Evolutionary conservation across 1,284 basidiomycete species (phyloP), one percentile per base, ranked within the genome.

Genomic region (Cystobasidiaceae sp.): DNA sequence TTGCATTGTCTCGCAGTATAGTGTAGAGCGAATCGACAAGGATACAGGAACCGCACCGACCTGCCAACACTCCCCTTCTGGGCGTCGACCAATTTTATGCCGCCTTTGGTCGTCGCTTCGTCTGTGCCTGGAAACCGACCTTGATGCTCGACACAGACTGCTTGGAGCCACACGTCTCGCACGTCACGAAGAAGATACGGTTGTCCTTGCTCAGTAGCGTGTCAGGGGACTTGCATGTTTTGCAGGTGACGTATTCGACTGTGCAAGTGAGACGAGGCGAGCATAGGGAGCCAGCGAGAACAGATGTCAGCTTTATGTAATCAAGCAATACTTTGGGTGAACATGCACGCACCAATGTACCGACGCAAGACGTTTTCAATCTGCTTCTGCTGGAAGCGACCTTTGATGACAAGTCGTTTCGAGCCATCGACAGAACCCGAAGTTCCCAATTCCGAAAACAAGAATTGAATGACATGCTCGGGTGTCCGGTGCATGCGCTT

Each of bases 191-290:
- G 83, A 94, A 97, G 76, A 99, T 91, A 79, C 94, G 90, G 79
- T 97, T 97, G 80, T 97, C 93, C 52, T 64, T 64, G 21, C 51
- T 88, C 50, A 99, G 84, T 21, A 94, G 84, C 4, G 94, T 99
- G 77, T 97, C 93, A 56, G 92, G 91, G 3, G 93, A 97, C 81
- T 97, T 97, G 84, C 94, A 99, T 41, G 94, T 98, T 80, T 97
- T 96, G 85, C 94, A 99, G 44, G 93, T 97, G 66, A 99, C 96
- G 80, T 99, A 98, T 80, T 98, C 94, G 72, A 94, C 93, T 93
- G 50, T 19, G 21, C n/a, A n/a, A n/a, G n/a, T n/a, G n/a, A n/a
- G n/a, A n/a, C n/a, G n/a, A 33, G 48, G 62, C 44, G 23, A 44
- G 45, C n/a, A 28, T 17, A 32, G 4, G 37, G 37, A 39, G 28